Conservation (phyloP, 176 grass and related monocot species). For the Zea mays region Zm-B73-REFERENCE-NAM-5.0 NC_050103.1:118392001-118392500, state of each 20-base stretch:
- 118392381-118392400: constrained; percentile 65
- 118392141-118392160: constrained; percentile 82
- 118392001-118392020: constrained; percentile 49
- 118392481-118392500: not conserved
- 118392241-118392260: constrained; percentile 88
- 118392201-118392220: constrained; percentile 63
- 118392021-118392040: constrained; percentile 66
- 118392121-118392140: constrained; percentile 69
- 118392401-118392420: constrained; percentile 70
- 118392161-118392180: constrained; percentile 70
- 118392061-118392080: constrained; percentile 83
- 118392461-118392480: constrained; percentile 7
- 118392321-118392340: constrained; percentile 78
- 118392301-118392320: constrained; percentile 77
- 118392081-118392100: constrained; percentile 93
- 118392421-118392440: constrained; percentile 77
- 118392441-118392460: constrained; percentile 20
- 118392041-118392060: constrained; percentile 93
- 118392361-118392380: constrained; percentile 63
- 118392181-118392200: constrained; percentile 71
- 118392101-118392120: constrained; percentile 84
- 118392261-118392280: constrained; percentile 79
- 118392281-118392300: constrained; percentile 62
- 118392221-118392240: constrained; percentile 65
- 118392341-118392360: constrained; percentile 90